phyloP scores from a whole-genome alignment of 495 filamentous ascomycete species.

The Astrocystis sublimbata region DNA sequence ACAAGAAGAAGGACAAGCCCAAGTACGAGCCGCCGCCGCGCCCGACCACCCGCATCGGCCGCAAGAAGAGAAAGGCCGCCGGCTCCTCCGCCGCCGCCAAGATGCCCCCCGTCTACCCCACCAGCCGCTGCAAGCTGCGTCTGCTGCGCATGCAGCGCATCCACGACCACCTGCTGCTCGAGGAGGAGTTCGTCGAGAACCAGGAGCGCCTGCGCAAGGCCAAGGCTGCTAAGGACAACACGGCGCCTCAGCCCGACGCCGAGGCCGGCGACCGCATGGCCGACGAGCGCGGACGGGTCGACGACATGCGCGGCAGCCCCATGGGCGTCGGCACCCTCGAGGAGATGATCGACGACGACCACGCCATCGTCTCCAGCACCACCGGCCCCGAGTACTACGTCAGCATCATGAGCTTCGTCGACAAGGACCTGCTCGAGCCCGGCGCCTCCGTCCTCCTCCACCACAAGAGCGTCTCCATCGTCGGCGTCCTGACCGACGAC shows the following conservation, averaged over 20 bases:
- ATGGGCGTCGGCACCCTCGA: constrained; percentile 99
- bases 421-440: constrained; percentile 97
- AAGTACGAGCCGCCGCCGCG: constrained; percentile 98
- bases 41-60: constrained; percentile 95
- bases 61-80: constrained; percentile 92
- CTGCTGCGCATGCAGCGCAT: constrained; percentile 97
- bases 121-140: constrained; percentile 94
- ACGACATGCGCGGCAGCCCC: constrained; percentile 97
- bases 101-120: constrained; percentile 89
- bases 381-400: constrained; percentile 99
- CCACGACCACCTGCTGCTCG: constrained; percentile 93
- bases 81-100: constrained; percentile 93
- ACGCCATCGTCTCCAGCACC: constrained; percentile 96
- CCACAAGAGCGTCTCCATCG: constrained; percentile 97
- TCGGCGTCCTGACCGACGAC: constrained; percentile 96
- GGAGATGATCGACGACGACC: constrained; percentile 99
- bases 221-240: constrained; percentile 73
- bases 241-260: constrained; percentile 58
- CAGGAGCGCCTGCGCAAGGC: constrained; percentile 92
- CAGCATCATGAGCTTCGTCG: constrained; percentile 99
- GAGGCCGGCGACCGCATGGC: constrained; percentile 80
- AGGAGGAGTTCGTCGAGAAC: constrained; percentile 99
- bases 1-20: constrained; percentile 99
- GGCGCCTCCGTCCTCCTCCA: constrained; percentile 94
- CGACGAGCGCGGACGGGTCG: constrained; percentile 92